Conservation (phyloP, 2,329 filamentous ascomycete species). For the Penicillium brasilianum region DNA sequence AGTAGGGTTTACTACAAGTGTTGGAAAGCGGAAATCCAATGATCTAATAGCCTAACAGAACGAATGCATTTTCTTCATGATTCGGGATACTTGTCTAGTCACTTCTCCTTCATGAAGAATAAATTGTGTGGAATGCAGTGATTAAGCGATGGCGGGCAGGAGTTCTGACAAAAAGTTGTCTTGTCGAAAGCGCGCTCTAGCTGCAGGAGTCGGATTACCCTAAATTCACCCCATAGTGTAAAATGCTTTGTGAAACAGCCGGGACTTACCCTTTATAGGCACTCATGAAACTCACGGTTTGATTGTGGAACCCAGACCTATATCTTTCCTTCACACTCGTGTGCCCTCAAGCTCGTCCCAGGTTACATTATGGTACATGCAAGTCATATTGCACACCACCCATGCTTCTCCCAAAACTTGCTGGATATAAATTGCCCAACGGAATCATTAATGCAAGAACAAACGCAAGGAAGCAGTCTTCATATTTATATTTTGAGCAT, state of each 20-base stretch:
- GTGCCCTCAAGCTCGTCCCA: neutral
- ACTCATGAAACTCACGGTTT: neutral
- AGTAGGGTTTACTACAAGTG: neutral
- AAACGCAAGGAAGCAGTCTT: neutral
- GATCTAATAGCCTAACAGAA: neutral
- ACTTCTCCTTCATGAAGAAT: too few species aligned
- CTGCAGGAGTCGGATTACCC: neutral
- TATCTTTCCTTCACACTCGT: neutral
- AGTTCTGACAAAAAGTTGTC: neutral
- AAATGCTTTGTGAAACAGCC: neutral
- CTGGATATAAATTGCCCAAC: neutral
- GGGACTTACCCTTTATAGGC: neutral
- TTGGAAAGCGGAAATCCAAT: neutral
- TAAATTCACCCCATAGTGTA: neutral
- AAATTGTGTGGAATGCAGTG: neutral
- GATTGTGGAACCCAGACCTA: neutral
- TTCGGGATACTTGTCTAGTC: too few species aligned
- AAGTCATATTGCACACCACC: neutral
- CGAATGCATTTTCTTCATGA: too few species aligned
- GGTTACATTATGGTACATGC: neutral
- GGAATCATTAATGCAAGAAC: too few species aligned
- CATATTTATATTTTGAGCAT: neutral
- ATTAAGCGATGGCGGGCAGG: neutral
- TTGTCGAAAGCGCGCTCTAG: neutral
- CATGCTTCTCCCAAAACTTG: neutral